Evolutionary conservation across 768 basidiomycete species (phyloP), one percentile per base, ranked within the genome.

Genomic region (Pleurotus ostreatus): DNA sequence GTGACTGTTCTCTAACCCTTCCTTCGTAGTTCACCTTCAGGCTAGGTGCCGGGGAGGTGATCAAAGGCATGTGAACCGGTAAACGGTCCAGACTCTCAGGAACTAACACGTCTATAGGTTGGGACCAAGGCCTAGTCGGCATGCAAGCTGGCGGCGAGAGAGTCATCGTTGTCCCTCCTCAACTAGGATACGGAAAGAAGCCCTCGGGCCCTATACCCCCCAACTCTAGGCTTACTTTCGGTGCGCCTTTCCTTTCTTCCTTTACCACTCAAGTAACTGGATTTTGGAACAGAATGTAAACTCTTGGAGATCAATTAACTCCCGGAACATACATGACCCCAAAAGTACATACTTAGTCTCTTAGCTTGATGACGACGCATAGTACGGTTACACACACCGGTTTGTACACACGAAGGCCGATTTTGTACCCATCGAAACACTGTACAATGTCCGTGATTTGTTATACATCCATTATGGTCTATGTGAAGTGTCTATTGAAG

Each of bases 121-220:
- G 95, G 94, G 96, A 98, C 63, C 76, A 91, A 65, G 96, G 95
- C 40, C 78, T 98, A 55, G 85, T 77, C 26, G 96, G 96, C 34
- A 97, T 98, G 94, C 86, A 91, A 63, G 84, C 88, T 40, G 89
- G 85, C 40, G 94, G 95, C 23, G 94, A 98, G 72, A 84, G 96
- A 49, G 73, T 84, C 56, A 75, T 98, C 61, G 84, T 78, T 43
- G 79, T 94, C 48, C 92, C 92, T 44, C 74, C 89, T 12, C 65
- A 75, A 25, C 78, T 91, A 75, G 88, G 69, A 16, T 91, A 89
- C 60, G 96, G 95, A 44, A 85, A 86, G 65, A 72, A 74, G 62
- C 70, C 67, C 12, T 67, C 71, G 5, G 68, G 64, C n/a, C 79
- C 68, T 8, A 94, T 96, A 55, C 94, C 94, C 51, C 64, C 83